Evolutionary conservation across 495 filamentous ascomycete species (phyloP).

Genomic region (Recurvomyces mirabilis): DNA sequence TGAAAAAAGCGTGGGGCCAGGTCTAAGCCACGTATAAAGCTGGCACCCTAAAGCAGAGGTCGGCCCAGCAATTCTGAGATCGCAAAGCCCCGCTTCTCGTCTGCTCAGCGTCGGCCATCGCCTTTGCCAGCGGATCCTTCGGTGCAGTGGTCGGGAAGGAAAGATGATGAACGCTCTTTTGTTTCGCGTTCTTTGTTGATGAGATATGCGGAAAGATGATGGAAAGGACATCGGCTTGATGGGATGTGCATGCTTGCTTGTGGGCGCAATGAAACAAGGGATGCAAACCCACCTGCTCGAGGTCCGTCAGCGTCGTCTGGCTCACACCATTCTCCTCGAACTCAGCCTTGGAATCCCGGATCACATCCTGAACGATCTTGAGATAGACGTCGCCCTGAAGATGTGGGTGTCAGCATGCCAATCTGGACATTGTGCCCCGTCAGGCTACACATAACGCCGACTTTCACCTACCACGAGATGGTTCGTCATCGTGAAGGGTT

Average conservation of each 20-base stretch:
- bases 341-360: constrained; percentile 76
- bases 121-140: too few relatives aligned
- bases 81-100: constrained; percentile 16
- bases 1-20: constrained; percentile 5
- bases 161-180: too few relatives aligned
- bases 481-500: constrained; percentile 14
- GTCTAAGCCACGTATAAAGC: constrained; percentile 19
- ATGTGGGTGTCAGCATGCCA: too few relatives aligned
- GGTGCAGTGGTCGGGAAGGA: too few relatives aligned
- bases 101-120: constrained; percentile 5
- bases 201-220: background rate
- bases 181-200: too few relatives aligned
- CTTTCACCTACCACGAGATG: constrained; percentile 14
- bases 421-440: too few relatives aligned
- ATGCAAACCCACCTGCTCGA: constrained; percentile 54
- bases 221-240: background rate
- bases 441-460: too few relatives aligned
- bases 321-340: constrained; percentile 96
- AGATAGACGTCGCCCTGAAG: constrained; percentile 72
- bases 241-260: too few relatives aligned
- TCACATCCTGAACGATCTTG: constrained; percentile 83
- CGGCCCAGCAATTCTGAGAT: constrained; percentile 11
- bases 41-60: constrained; percentile 16
- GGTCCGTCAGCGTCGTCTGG: constrained; percentile 66
- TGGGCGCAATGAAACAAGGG: background rate